phyloP scores from a whole-genome alignment of 495 filamentous ascomycete genomes.

The Massariosphaeria phaeospora region DNA sequence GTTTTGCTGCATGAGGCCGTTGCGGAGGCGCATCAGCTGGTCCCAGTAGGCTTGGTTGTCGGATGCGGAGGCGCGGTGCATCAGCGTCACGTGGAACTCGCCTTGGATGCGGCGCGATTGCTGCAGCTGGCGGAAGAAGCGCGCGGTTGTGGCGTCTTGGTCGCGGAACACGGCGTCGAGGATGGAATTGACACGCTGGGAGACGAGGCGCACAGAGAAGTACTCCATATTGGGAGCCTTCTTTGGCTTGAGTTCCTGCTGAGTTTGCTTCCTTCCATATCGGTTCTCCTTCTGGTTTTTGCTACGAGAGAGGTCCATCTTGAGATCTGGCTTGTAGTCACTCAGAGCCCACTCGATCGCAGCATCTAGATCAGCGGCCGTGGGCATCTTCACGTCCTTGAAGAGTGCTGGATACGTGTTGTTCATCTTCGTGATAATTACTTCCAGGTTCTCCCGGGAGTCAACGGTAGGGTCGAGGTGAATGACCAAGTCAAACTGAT shows the following conservation, averaged over 20 bases:
- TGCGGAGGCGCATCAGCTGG: slow-evolving; percentile 47
- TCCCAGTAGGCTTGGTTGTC: slow-evolving; percentile 66
- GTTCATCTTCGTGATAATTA: slow-evolving; percentile 63
- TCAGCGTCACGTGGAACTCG: slow-evolving; percentile 89
- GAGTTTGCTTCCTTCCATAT: not conserved
- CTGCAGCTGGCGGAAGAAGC: slow-evolving; percentile 72
- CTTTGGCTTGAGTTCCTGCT: slow-evolving; percentile 18
- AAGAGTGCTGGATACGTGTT: slow-evolving; percentile 70
- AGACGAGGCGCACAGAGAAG: slow-evolving; percentile 64
- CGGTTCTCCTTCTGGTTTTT: not conserved
- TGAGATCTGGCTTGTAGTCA: slow-evolving; percentile 71
- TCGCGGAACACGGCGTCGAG: slow-evolving; percentile 65
- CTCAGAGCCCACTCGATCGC: slow-evolving; percentile 72
- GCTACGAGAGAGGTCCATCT: slow-evolving; percentile 59
- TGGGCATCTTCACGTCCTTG: slow-evolving; percentile 57
- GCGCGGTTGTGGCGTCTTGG: slow-evolving; percentile 46
- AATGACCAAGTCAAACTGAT: slow-evolving; percentile 74
- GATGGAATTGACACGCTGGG: slow-evolving; percentile 52
- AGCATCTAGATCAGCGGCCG: slow-evolving; percentile 66
- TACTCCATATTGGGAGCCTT: slow-evolving; percentile 67
- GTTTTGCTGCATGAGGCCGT: slow-evolving; percentile 9
- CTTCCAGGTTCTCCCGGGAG: slow-evolving; percentile 84
- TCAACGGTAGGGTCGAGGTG: slow-evolving; percentile 70
- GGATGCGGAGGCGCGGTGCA: slow-evolving; percentile 64
- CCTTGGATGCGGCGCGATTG: slow-evolving; percentile 68